Conservation (phyloP, 495 filamentous ascomycete species). For the Parmelia sp. region DNA sequence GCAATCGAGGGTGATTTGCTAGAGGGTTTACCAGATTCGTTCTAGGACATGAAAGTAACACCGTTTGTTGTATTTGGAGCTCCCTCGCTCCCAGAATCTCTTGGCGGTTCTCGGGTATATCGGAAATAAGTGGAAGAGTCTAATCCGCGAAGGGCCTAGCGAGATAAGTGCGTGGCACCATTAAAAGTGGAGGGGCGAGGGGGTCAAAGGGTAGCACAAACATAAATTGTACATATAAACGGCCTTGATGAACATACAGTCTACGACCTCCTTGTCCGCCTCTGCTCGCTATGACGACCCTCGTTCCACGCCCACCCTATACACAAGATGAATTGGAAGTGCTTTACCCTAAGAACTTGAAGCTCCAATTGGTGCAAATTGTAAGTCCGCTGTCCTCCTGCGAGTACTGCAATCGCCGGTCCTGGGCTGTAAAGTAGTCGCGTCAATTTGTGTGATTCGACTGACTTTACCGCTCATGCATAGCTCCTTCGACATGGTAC, state of each 20-base stretch:
- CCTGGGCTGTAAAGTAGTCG: background rate
- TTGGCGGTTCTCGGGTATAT: background rate
- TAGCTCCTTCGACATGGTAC: constrained; percentile 78
- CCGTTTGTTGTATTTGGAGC: too few relatives aligned
- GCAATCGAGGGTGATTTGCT: background rate
- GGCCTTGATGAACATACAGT: background rate
- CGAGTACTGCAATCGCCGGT: background rate
- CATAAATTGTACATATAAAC: too few relatives aligned
- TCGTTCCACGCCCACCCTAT: constrained; percentile 70
- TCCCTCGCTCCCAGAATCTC: background rate
- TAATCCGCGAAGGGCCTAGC: too few relatives aligned
- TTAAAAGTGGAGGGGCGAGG: too few relatives aligned
- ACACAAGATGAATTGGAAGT: constrained; percentile 68
- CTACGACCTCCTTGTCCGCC: background rate
- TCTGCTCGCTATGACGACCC: constrained; percentile 59
- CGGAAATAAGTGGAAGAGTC: background rate
- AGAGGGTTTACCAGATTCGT: background rate
- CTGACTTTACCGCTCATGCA: background rate
- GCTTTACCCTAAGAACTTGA: constrained; percentile 73
- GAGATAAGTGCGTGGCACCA: too few relatives aligned
- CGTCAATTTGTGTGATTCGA: background rate
- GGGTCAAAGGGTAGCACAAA: too few relatives aligned
- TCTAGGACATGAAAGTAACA: too few relatives aligned
- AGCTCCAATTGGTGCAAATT: constrained; percentile 86
- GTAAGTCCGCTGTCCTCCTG: constrained; percentile 36